phyloP scores from a whole-genome alignment of 805 yeast genomes.

The Danielia oregonensis region DNA sequence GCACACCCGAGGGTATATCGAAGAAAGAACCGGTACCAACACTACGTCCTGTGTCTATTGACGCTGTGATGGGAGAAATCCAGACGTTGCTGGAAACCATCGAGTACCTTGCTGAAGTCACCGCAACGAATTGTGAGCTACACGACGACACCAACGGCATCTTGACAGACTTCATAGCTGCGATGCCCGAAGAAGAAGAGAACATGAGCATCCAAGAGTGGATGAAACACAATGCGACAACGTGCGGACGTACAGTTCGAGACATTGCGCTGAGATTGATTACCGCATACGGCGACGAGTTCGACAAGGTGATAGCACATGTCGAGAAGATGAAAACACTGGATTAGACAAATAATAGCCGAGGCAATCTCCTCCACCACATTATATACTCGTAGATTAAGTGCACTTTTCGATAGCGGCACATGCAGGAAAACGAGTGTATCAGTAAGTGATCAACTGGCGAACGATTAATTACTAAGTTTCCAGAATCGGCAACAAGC shows the following conservation, averaged over 20 bases:
- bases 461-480: too few relatives aligned
- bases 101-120: conserved; percentile 28
- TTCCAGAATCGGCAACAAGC: too few relatives aligned
- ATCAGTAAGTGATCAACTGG: too few relatives aligned
- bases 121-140: conserved; percentile 38
- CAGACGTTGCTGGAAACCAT: conserved; percentile 32
- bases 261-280: conserved; percentile 47
- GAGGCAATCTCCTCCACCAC: too few relatives aligned
- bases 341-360: too few relatives aligned
- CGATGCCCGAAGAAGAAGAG: conserved; percentile 68
- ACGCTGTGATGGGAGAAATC: conserved; percentile 6
- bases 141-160: conserved; percentile 66
- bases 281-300: conserved; percentile 44
- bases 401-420: too few relatives aligned
- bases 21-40: neutral
- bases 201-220: conserved; percentile 70
- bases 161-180: conserved; percentile 57
- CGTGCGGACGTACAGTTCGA: conserved; percentile 47
- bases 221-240: conserved; percentile 54
- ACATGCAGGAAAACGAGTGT: too few relatives aligned
- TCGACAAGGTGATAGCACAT: conserved; percentile 45
- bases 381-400: too few relatives aligned
- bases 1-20: conserved; percentile 8
- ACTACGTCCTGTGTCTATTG: conserved; percentile 1
- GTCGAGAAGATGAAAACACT: conserved; percentile 28